Conservation (phyloP, 192 early-diverging fungal species). For the Dissophora globulifera region DNA sequence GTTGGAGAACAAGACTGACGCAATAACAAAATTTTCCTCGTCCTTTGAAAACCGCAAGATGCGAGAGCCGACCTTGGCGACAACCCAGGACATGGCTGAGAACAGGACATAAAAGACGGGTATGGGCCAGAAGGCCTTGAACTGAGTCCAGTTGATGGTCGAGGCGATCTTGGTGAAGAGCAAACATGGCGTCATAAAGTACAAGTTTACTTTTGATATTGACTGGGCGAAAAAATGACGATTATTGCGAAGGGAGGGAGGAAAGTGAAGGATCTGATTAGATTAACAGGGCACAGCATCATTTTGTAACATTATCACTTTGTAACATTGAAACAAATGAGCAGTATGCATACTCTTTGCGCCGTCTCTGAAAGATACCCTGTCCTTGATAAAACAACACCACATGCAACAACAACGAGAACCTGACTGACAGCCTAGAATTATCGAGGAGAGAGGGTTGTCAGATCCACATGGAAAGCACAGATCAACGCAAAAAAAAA, state of each 20-base stretch:
- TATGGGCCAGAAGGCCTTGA: slow-evolving; percentile 79
- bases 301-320: too few relatives aligned
- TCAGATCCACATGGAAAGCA: neutral
- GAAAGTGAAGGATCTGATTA: slow-evolving; percentile 12
- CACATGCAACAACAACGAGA: slow-evolving; percentile 45
- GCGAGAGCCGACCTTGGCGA: slow-evolving; percentile 53
- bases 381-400: slow-evolving; percentile 45
- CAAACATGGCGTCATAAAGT: slow-evolving; percentile 80
- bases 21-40: slow-evolving; percentile 70
- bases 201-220: slow-evolving; percentile 69
- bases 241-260: neutral
- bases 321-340: too few relatives aligned
- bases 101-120: slow-evolving; percentile 63
- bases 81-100: slow-evolving; percentile 40
- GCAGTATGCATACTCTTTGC: slow-evolving; percentile 25
- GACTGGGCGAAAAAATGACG: slow-evolving; percentile 41
- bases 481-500: too few relatives aligned
- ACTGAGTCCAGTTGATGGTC: slow-evolving; percentile 68
- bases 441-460: neutral
- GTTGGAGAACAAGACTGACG: slow-evolving; percentile 76
- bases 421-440: slow-evolving; percentile 50
- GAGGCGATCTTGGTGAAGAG: slow-evolving; percentile 81
- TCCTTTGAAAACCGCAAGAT: slow-evolving; percentile 56
- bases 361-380: slow-evolving; percentile 45
- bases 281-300: neutral